A percentile compares a stretch with the other conserved stretches of the same genome.
Conservation (phyloP, 2,329 filamentous ascomycete species). For the Elsinoe australis region DNA sequence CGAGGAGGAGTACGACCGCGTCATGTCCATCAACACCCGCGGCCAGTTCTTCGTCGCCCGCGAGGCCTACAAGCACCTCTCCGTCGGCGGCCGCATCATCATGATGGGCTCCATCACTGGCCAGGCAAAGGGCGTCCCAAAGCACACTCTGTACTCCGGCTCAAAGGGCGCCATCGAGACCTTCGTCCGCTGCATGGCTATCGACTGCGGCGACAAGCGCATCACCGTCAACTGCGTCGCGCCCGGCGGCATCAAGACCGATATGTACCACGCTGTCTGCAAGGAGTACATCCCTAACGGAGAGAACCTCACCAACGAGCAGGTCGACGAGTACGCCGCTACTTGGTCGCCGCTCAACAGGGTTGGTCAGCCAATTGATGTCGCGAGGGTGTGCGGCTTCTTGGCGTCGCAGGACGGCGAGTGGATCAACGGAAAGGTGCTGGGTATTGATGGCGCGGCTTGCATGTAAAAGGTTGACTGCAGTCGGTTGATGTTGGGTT, state of each 20-base stretch:
- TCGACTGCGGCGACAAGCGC: slow-evolving; percentile 48
- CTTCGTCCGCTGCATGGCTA: slow-evolving; percentile 48
- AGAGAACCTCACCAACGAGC: slow-evolving; percentile 48
- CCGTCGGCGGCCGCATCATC: slow-evolving; percentile 46
- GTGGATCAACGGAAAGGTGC: slow-evolving; percentile 49
- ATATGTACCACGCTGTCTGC: slow-evolving; percentile 57
- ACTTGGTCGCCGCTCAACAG: slow-evolving; percentile 58
- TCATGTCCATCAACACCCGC: slow-evolving; percentile 55
- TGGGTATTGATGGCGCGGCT: slow-evolving; percentile 39
- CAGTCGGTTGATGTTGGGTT: background rate
- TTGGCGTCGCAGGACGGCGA: slow-evolving; percentile 52
- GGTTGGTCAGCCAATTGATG: slow-evolving; percentile 60
- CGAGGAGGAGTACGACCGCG: slow-evolving; percentile 50
- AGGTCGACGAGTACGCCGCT: slow-evolving; percentile 55
- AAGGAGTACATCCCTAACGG: slow-evolving; percentile 55
- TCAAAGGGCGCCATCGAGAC: slow-evolving; percentile 50
- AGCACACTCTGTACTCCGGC: slow-evolving; percentile 48
- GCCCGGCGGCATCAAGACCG: slow-evolving; percentile 49
- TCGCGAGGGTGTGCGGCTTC: slow-evolving; percentile 58
- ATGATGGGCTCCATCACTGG: slow-evolving; percentile 51
- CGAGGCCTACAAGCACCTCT: slow-evolving; percentile 48
- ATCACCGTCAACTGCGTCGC: slow-evolving; percentile 55
- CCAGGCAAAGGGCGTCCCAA: slow-evolving; percentile 49
- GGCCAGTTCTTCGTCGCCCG: slow-evolving; percentile 57
- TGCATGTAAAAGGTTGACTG: slow-evolving; percentile 30